Conservation (phyloP, 345 rosid genomes). For the Salix udensis region DNA sequence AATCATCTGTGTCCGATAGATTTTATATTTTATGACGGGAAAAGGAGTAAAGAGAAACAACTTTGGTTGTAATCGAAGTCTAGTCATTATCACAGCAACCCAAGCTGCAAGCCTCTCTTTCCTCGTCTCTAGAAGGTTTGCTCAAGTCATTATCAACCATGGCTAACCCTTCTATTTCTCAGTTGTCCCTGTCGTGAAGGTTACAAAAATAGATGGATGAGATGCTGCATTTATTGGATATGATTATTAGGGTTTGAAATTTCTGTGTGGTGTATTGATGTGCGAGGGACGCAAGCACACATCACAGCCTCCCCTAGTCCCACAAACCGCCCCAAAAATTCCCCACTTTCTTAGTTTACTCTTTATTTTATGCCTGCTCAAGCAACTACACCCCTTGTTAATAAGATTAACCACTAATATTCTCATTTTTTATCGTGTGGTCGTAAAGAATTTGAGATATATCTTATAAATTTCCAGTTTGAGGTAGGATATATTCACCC, state of each 20-base stretch:
- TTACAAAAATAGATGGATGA: no score
- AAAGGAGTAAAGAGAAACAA: background rate
- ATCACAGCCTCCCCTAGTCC: background rate
- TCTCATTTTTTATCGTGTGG: no score
- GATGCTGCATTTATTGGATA: background rate
- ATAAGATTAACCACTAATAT: background rate
- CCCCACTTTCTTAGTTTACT: slow-evolving; percentile 22
- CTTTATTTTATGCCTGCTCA: slow-evolving; percentile 21
- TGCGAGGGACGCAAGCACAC: slow-evolving; percentile 13
- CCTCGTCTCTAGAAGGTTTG: background rate
- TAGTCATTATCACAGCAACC: slow-evolving; percentile 12
- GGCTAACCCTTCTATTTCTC: background rate
- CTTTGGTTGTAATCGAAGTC: slow-evolving; percentile 7
- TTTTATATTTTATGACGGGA: no score
- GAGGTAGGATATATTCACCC: fast-evolving
- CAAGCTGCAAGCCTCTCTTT: background rate
- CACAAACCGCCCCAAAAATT: slow-evolving; percentile 24
- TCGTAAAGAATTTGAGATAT: no score
- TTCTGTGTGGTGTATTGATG: background rate
- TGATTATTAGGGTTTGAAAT: slow-evolving; percentile 3
- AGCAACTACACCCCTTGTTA: slow-evolving; percentile 16
- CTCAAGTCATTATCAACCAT: slow-evolving; percentile 6
- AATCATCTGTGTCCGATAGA: no score
- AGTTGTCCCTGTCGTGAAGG: background rate
- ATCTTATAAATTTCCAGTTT: no score